Evolutionary conservation across 2,329 filamentous ascomycete genomes (phyloP), one percentile per base, ranked within the genome.

Genomic region (Sporothrix inflata): DNA sequence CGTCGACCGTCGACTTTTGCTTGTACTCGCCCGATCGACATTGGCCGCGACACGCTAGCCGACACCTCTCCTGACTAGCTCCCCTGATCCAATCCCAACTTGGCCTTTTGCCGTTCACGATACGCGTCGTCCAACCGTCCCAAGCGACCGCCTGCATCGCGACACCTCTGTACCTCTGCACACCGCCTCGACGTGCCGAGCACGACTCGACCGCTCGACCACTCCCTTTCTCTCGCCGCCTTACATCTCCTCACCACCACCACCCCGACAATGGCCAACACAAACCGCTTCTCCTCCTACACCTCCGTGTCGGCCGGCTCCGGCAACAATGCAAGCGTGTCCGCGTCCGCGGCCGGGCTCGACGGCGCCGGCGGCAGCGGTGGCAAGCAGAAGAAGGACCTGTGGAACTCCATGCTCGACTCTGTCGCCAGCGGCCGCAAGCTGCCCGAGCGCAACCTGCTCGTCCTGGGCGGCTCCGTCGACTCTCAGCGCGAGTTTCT

Each of bases 351-450:
- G 8, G 65, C 42, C 11, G 45, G 40, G 34, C n/a, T 45, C 47
- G 87, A 85, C 81, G 91, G 51, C 14, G 71, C 55, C 67, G 55
- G 27, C 8, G 55, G 45, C 24, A 14, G 70, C 63, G 68, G 47
- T 19, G 53, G 63, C 67, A 91, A 92, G 77, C 91, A 91, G 75
- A 94, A 93, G 84, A 93, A 93, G 82, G 93, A 97, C 80, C 91
- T 98, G 82, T 98, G 95, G 95, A 94, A 92, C 74, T 94, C 93
- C 60, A 93, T 98, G 92, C 87, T 98, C 76, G 93, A 97, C 81
- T 91, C 89, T 70, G 94, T 96, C 77, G 94, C 94, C 77, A 97
- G 92, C 82, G 94, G 93, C 76, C 97, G 96, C 85, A 89, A 92
- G 77, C 84, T 98, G 78, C 93, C 94, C 6, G 94, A 97, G 83